phyloP scores from a whole-genome alignment of 768 basidiomycete species.

The Fibroporia radiculosa region DNA sequence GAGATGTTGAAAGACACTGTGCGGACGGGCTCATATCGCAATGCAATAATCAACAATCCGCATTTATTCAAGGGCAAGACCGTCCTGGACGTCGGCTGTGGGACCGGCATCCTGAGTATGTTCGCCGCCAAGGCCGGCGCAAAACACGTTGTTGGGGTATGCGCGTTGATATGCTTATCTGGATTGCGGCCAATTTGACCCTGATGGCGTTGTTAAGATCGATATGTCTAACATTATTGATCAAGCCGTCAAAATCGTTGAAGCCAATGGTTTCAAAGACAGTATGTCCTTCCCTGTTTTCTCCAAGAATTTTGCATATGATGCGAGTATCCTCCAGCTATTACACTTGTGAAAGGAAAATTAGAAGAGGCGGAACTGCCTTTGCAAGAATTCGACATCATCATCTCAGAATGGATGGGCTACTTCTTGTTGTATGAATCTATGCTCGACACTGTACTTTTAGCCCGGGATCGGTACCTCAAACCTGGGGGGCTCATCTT shows the following conservation, averaged over 20 bases:
- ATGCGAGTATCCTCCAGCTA: conserved; percentile 40
- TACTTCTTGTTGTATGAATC: conserved; percentile 99
- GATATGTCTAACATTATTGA: conserved; percentile 99
- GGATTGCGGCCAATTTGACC: too few relatives aligned
- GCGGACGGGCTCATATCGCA: conserved; percentile 90
- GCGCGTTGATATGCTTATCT: too few relatives aligned
- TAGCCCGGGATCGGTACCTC: conserved; percentile 95
- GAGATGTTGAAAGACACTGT: conserved; percentile 99
- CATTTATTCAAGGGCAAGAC: conserved; percentile 97
- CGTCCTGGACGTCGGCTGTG: conserved; percentile 97
- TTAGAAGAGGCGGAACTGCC: conserved; percentile 90
- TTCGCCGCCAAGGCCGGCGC: conserved; percentile 96
- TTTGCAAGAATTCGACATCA: conserved; percentile 91
- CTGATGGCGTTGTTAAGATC: conserved; percentile 46
- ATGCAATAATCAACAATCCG: conserved; percentile 88
- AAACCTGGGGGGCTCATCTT: conserved; percentile 88
- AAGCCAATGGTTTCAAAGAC: conserved; percentile 93
- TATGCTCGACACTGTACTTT: conserved; percentile 97
- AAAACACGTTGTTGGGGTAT: conserved; percentile 84
- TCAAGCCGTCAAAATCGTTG: conserved; percentile 95
- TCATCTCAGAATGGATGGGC: conserved; percentile 99
- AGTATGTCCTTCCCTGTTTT: conserved; percentile 46
- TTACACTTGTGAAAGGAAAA: conserved; percentile 96
- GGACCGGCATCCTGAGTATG: conserved; percentile 97
- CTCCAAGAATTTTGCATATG: conserved; percentile 1